phyloP scores from a whole-genome alignment of 2,329 filamentous ascomycete species.

The Aspergillus sp. region DNA sequence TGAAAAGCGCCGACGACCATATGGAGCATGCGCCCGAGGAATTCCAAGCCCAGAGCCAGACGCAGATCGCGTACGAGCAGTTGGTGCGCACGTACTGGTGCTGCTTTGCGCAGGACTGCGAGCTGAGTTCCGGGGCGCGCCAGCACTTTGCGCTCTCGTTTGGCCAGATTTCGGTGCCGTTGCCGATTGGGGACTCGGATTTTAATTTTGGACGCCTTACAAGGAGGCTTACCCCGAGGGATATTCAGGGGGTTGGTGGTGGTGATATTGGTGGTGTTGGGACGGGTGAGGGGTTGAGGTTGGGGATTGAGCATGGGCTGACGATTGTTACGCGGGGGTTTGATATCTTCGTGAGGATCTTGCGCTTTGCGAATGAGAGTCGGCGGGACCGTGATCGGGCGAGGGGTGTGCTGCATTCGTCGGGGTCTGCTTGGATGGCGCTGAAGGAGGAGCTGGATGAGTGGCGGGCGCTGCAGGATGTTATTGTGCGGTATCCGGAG shows the following conservation, averaged over 20 bases:
- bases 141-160: slow-evolving; percentile 40
- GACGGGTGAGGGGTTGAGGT: slow-evolving; percentile 13
- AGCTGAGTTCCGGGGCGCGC: slow-evolving; percentile 36
- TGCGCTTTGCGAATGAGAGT: slow-evolving; percentile 38
- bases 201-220: slow-evolving; percentile 32
- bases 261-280: slow-evolving; percentile 10
- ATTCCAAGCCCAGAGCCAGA: slow-evolving; percentile 32
- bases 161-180: slow-evolving; percentile 36
- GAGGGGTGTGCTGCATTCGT: slow-evolving; percentile 10
- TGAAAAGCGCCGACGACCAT: slow-evolving; percentile 37
- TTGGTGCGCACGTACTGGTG: slow-evolving; percentile 40
- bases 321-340: slow-evolving; percentile 38
- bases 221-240: slow-evolving; percentile 28
- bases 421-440: slow-evolving; percentile 27
- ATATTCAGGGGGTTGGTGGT: slow-evolving; percentile 22
- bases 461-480: slow-evolving; percentile 35
- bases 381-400: slow-evolving; percentile 29
- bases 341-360: slow-evolving; percentile 38
- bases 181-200: slow-evolving; percentile 37
- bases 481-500: slow-evolving; percentile 33
- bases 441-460: slow-evolving; percentile 36
- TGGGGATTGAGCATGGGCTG: slow-evolving; percentile 35
- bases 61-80: slow-evolving; percentile 34
- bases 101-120: slow-evolving; percentile 39
- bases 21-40: slow-evolving; percentile 38